Conservation (phyloP, 805 yeast species). For the Lachancea dasiensis region DNA sequence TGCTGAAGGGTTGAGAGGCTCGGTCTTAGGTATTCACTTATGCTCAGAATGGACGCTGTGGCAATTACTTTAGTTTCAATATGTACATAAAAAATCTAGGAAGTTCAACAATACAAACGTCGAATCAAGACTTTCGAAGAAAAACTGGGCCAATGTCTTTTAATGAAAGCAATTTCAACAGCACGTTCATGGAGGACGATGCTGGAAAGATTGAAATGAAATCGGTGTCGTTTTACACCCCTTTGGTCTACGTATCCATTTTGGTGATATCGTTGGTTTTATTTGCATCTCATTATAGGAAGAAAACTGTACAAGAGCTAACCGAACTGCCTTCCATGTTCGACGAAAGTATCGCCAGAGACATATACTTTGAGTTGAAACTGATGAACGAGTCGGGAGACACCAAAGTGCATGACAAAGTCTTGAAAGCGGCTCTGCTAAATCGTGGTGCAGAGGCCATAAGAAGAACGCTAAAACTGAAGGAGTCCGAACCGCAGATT, state of each 20-base stretch:
- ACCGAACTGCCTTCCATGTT: slow-evolving; percentile 67
- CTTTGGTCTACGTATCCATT: slow-evolving; percentile 68
- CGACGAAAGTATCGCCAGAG: slow-evolving; percentile 58
- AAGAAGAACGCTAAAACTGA: slow-evolving; percentile 73
- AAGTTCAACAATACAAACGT: too few relatives aligned
- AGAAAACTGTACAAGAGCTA: slow-evolving; percentile 44
- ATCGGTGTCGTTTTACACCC: slow-evolving; percentile 56
- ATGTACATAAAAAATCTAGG: too few relatives aligned
- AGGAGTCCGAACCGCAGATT: slow-evolving; percentile 69
- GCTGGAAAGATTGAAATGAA: slow-evolving; percentile 33
- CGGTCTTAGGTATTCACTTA: too few relatives aligned
- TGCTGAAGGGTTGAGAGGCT: too few relatives aligned
- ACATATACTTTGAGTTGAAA: slow-evolving; percentile 55
- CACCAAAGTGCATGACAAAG: slow-evolving; percentile 68
- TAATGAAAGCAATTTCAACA: slow-evolving; percentile 10
- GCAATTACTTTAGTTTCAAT: too few relatives aligned
- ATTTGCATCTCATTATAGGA: slow-evolving; percentile 67
- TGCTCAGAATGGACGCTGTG: too few relatives aligned
- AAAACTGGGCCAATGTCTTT: slow-evolving; percentile 8
- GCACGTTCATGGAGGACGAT: slow-evolving; percentile 10
- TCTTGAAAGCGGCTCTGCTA: slow-evolving; percentile 60
- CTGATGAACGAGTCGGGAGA: slow-evolving; percentile 32
- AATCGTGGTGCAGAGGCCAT: slow-evolving; percentile 83
- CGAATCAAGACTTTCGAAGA: too few relatives aligned
- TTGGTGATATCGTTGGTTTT: slow-evolving; percentile 58